A percentile compares a stretch with the other conserved stretches of the same genome.
These are phyloP conservation scores for Eucalyptus curtisii DNA, from an alignment of 345 rosid species.

Conservation along the genomic window DNA sequence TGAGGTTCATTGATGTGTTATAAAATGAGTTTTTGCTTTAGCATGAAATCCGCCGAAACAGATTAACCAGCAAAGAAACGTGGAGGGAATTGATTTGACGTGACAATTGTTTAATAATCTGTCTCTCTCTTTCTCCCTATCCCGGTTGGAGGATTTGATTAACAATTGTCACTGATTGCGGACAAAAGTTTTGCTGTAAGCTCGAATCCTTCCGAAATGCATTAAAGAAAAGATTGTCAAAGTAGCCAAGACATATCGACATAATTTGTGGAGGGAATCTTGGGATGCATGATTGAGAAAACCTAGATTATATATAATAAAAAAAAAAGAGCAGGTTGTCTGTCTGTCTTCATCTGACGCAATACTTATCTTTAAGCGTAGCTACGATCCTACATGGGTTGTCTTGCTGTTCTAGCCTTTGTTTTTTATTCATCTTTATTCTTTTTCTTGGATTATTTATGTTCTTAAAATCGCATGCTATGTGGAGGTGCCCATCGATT, in stretches of 20 bases:
- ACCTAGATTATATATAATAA: background rate
- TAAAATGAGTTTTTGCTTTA: background rate
- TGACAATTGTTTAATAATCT: background rate
- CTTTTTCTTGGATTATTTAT: background rate
- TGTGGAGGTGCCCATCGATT: background rate
- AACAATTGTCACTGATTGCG: background rate
- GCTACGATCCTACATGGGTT: background rate
- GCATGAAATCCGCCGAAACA: background rate
- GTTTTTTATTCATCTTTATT: background rate
- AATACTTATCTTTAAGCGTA: background rate
- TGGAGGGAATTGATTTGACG: background rate
- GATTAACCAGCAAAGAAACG: background rate
- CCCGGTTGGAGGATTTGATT: background rate
- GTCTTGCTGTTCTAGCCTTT: background rate
- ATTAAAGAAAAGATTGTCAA: background rate
- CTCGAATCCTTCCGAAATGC: background rate
- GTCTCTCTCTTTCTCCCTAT: background rate
- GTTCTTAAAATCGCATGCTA: background rate
- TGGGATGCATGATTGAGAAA: background rate
- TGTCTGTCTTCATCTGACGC: background rate
- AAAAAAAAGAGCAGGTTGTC: background rate
- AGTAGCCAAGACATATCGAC: background rate
- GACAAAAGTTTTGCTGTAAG: background rate
- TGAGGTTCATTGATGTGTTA: background rate
- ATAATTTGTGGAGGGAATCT: constrained; percentile 6